Conservation (phyloP, 495 filamentous ascomycete species). For the Rhypophila decipiens region DNA sequence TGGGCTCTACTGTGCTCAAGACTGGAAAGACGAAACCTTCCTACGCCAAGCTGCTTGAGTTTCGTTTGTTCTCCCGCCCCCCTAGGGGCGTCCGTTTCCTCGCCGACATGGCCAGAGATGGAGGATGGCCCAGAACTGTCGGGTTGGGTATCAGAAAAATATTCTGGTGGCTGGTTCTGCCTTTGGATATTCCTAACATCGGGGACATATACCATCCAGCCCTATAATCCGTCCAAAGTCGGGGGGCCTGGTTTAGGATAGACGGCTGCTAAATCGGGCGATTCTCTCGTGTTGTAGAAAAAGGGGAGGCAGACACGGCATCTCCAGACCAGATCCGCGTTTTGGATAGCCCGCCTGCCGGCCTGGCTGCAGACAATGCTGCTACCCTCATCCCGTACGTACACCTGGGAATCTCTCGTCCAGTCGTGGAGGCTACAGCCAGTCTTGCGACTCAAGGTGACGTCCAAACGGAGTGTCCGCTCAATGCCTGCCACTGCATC, state of each 20-base stretch:
- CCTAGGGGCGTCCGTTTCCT: too few relatives aligned
- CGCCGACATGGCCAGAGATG: too few relatives aligned
- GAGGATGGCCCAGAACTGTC: too few relatives aligned
- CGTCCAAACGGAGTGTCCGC: neutral
- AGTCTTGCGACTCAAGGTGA: neutral
- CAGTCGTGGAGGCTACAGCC: constrained; percentile 1
- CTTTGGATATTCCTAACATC: too few relatives aligned
- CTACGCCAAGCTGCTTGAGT: neutral
- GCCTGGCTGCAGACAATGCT: constrained; percentile 12
- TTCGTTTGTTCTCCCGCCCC: constrained; percentile 4
- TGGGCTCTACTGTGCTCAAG: too few relatives aligned
- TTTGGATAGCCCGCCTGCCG: constrained; percentile 22
- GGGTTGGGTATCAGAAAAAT: too few relatives aligned
- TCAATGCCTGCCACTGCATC: constrained; percentile 3
- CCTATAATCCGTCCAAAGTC: neutral
- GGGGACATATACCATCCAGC: too few relatives aligned
- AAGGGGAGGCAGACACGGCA: constrained; percentile 14
- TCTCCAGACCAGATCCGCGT: constrained; percentile 26
- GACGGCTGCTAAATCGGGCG: constrained; percentile 26
- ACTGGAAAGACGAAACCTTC: too few relatives aligned
- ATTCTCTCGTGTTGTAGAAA: constrained; percentile 6
- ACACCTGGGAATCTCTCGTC: neutral
- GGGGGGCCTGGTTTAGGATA: constrained; percentile 15
- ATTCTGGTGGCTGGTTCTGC: too few relatives aligned
- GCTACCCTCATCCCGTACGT: constrained; percentile 13